Evolutionary conservation across 2,329 filamentous ascomycete species (phyloP), one percentile per base, ranked within the genome.

Genomic region (Alternaria ventricosa): DNA sequence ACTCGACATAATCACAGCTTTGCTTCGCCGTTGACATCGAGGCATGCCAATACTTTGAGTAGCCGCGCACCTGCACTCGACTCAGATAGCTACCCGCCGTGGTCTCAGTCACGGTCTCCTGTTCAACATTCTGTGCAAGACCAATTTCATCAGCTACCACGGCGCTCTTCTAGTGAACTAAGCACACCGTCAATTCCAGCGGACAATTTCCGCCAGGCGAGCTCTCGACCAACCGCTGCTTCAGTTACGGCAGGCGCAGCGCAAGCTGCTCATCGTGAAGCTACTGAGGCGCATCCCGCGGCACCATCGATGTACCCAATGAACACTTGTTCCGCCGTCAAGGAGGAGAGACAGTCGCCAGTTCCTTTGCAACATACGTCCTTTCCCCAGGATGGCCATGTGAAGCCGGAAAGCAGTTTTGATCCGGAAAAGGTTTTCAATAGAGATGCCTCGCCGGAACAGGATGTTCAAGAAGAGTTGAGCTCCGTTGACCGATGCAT

Each of bases 401-500:
- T 36, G 22, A 30, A 53, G 49, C 20, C 13, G 6, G 20, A 25
- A 18, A 53, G 30, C 20, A 55, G 12, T 23, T 73, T 76, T 57
- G 64, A 73, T 47, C 61, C 63, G 1, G 63, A 65, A 5, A 55
- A 61, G 2, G 54, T 70, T 10, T 75, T 76, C 63, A 61, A 67
- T 12, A 66, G 64, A 33, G 66, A 69, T 15, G 12, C 27, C 3
- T 70, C 68, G 10, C 63, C 46, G 28, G 61, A 65, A 25, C 2
- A 10, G 7, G 18, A 3, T 6, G 33, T 51, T 10, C 54, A 68
- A 22, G 41, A 61, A 28, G 55, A 63, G 15, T 18, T 43, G 5
- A 57, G 36, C 41, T 54, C 68, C 3, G 54, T 60, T 1, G 62
- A 74, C 49, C 64, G 47, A 4, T 60, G 45, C 57, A 71, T 84